Evolutionary conservation across 306 rosid species (phyloP).

Genomic region (Cucurbita pepo): DNA sequence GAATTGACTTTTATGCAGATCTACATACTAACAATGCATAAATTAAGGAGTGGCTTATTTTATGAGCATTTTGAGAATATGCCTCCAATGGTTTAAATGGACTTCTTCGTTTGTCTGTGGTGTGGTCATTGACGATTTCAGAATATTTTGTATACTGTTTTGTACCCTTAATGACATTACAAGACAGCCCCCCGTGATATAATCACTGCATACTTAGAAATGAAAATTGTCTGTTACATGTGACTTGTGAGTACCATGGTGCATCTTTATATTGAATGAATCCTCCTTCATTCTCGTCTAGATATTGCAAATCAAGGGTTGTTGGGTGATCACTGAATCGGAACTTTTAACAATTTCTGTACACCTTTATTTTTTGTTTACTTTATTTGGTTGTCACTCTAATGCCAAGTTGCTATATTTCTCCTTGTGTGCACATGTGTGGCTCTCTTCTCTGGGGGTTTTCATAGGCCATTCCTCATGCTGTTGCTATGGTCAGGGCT

Average conservation of each 20-base stretch:
- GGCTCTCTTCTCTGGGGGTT: not conserved
- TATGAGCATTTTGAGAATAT: not conserved
- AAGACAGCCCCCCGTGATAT: not conserved
- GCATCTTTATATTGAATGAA: not conserved
- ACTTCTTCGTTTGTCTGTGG: not conserved
- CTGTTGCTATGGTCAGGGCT: constrained; percentile 73
- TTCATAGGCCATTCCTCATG: constrained; percentile 88
- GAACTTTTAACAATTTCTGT: not conserved
- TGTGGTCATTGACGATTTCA: not conserved
- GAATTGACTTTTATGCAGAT: not conserved
- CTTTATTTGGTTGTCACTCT: not conserved
- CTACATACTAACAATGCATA: not conserved
- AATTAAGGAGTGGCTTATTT: not conserved
- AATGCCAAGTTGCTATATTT: not conserved
- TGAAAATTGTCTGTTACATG: not conserved
- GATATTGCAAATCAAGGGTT: not conserved
- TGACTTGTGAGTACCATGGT: not conserved
- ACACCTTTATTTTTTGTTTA: not conserved
- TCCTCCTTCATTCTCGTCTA: not conserved
- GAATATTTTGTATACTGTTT: not conserved
- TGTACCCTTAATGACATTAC: not conserved
- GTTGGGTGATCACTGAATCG: not conserved
- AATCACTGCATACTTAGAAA: not conserved
- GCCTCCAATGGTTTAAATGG: not conserved
- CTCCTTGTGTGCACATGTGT: not conserved